Evolutionary conservation across 2,329 filamentous ascomycete species (phyloP).

Genomic region (Ophiostoma angusticollis): DNA sequence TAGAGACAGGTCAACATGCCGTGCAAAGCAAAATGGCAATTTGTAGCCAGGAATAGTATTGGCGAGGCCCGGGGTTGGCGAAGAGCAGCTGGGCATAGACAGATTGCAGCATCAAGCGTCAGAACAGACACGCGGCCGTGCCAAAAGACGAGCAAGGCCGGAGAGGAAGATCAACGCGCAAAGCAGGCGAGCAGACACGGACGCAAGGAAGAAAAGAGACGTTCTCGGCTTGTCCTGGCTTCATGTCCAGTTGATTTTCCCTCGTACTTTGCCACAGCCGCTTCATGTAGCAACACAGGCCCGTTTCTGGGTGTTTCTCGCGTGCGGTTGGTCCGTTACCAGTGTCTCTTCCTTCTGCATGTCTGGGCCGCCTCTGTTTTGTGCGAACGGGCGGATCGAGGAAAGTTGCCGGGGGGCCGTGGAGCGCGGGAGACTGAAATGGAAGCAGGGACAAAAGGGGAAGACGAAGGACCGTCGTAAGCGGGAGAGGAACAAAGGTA

Average conservation of each 20-base stretch:
- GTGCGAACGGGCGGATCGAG: too few species aligned
- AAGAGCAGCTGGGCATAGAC: not conserved
- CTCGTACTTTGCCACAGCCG: constrained; percentile 5
- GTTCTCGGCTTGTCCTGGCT: not conserved
- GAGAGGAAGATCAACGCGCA: not conserved
- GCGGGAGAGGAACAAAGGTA: too few species aligned
- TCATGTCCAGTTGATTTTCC: not conserved
- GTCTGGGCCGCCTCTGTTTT: constrained; percentile 1
- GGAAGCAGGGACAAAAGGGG: not conserved
- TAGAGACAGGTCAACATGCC: not conserved
- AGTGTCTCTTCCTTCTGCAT: constrained; percentile 1
- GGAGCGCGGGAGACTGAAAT: not conserved
- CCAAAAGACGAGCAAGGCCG: not conserved
- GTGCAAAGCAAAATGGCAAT: constrained; percentile 3
- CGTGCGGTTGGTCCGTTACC: not conserved
- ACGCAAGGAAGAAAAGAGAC: not conserved
- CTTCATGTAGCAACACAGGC: constrained; percentile 2
- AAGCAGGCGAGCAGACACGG: not conserved
- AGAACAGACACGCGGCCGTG: too few species aligned
- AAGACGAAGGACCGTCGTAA: not conserved
- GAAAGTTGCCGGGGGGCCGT: too few species aligned
- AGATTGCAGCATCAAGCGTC: not conserved
- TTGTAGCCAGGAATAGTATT: not conserved
- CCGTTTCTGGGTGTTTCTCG: constrained; percentile 1
- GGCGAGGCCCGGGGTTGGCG: constrained; percentile 5